These are phyloP conservation scores for Cavenderia fasciculata DNA, from an alignment of 78 protist genomes.

Conservation along the genomic window DNA sequence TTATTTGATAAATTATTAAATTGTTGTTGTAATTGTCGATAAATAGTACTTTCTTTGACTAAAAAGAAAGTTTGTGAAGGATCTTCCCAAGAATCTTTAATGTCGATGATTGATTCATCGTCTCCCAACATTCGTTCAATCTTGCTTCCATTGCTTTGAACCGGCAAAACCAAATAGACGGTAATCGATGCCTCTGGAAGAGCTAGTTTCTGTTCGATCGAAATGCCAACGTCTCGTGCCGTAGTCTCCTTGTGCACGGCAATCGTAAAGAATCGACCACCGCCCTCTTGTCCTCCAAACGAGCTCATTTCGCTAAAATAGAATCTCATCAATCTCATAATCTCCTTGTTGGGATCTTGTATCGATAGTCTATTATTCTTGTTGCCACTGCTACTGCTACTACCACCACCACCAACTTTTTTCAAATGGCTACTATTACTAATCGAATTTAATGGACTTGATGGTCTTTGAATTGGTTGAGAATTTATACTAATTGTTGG, in stretches of 20 bases:
- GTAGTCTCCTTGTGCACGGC: constrained; percentile 44
- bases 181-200: constrained; percentile 12
- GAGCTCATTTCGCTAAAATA: constrained; percentile 55
- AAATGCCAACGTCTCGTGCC: constrained; percentile 35
- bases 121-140: constrained; percentile 62
- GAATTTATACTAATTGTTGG: not conserved
- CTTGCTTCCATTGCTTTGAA: constrained; percentile 39
- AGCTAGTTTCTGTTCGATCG: constrained; percentile 46
- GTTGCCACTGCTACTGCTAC: not conserved
- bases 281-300: not conserved
- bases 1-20: too few relatives aligned
- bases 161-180: constrained; percentile 38
- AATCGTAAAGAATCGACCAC: constrained; percentile 50
- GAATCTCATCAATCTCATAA: constrained; percentile 60
- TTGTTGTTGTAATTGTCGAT: too few relatives aligned
- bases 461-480: too few relatives aligned
- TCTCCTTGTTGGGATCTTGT: constrained; percentile 32
- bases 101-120: constrained; percentile 33
- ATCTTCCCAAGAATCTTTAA: constrained; percentile 69
- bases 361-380: constrained; percentile 56
- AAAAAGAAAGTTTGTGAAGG: constrained; percentile 61
- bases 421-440: too few relatives aligned
- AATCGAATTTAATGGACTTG: too few relatives aligned
- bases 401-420: not conserved
- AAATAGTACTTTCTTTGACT: constrained; percentile 19